phyloP scores from a whole-genome alignment of 495 filamentous ascomycete genomes.

The Rhypophila decipiens region DNA sequence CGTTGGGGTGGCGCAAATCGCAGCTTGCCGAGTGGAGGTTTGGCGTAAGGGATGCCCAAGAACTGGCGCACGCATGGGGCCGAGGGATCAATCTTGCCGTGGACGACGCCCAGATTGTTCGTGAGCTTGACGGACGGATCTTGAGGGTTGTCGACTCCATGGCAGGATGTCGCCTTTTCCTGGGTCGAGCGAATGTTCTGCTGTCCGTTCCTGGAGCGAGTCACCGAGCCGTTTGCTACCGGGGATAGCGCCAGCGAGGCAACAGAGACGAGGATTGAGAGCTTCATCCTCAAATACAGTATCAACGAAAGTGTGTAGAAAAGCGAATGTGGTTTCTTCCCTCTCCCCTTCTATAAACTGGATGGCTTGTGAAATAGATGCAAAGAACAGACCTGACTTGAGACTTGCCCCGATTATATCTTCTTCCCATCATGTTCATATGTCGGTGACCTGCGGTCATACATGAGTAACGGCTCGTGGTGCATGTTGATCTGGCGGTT shows the following conservation, averaged over 20 bases:
- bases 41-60: slow-evolving; percentile 51
- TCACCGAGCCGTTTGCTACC: not conserved
- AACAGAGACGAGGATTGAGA: not conserved
- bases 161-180: not conserved
- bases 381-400: too few species aligned
- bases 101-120: slow-evolving; percentile 6
- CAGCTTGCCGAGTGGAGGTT: slow-evolving; percentile 40
- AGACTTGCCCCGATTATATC: too few species aligned
- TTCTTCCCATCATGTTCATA: too few species aligned
- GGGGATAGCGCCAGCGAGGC: not conserved
- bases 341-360: too few species aligned
- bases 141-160: not conserved
- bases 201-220: not conserved
- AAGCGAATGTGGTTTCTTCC: too few species aligned
- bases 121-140: not conserved
- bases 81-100: slow-evolving; percentile 8
- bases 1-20: slow-evolving; percentile 34
- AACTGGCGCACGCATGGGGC: slow-evolving; percentile 30
- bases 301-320: too few species aligned
- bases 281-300: not conserved
- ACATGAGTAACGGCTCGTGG: too few species aligned
- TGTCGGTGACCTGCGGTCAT: too few species aligned
- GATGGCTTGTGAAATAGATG: too few species aligned
- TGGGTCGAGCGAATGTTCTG: not conserved
- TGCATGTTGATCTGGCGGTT: too few species aligned